phyloP scores from a whole-genome alignment of 176 grass and related monocot genomes.

The barley (Hordeum vulgare) region DNA sequence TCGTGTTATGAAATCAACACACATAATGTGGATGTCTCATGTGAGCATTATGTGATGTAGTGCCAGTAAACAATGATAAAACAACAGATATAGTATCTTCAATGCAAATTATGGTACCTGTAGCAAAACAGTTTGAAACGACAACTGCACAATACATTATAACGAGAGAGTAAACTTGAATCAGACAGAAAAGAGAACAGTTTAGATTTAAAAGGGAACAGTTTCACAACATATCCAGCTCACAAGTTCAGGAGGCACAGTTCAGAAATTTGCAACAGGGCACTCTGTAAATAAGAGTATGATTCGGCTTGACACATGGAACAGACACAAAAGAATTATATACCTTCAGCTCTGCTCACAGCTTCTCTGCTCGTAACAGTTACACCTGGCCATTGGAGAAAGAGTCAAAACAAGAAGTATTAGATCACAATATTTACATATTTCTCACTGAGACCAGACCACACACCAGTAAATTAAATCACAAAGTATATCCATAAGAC shows the following conservation, averaged over 20 bases:
- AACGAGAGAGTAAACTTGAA: background rate
- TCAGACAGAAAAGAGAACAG: background rate
- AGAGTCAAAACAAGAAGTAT: conserved; percentile 11
- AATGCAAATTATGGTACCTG: background rate
- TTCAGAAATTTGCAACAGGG: background rate
- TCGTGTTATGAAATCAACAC: background rate
- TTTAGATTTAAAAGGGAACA: background rate
- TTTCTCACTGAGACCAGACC: background rate
- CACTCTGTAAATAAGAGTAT: background rate
- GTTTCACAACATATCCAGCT: background rate
- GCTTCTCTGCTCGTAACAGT: conserved; percentile 52
- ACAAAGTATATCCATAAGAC: background rate
- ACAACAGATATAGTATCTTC: background rate
- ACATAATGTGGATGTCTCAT: background rate
- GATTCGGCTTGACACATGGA: background rate
- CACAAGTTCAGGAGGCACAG: background rate
- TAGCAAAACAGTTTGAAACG: background rate
- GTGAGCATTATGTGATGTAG: background rate
- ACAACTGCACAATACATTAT: background rate
- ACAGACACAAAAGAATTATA: background rate
- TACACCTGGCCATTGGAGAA: conserved; percentile 52
- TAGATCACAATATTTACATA: background rate
- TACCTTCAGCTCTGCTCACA: conserved; percentile 66
- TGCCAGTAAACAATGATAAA: background rate
- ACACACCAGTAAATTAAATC: background rate